Evolutionary conservation across 345 rosid genomes (phyloP).

Genomic region (Turnera subulata): DNA sequence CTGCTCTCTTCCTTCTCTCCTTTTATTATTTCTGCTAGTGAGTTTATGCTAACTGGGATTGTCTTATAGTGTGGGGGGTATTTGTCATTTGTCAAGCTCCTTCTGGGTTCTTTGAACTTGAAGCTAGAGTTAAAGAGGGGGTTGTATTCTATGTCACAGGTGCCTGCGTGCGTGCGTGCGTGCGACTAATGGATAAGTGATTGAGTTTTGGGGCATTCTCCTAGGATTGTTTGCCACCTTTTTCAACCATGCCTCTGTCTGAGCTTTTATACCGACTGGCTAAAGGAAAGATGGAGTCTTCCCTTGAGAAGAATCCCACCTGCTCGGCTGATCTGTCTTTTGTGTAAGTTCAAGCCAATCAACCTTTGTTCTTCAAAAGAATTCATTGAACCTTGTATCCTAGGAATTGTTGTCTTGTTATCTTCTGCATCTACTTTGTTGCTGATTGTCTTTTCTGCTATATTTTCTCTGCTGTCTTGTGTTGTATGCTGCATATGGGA

Average conservation of each 20-base stretch:
- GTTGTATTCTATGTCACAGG: slow-evolving; percentile 12
- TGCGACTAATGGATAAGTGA: slow-evolving; percentile 20
- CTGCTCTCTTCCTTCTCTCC: slow-evolving; percentile 9
- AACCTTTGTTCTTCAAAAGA: not conserved
- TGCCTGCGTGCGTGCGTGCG: too few species aligned
- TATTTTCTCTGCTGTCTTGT: not conserved
- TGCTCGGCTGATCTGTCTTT: slow-evolving; percentile 36
- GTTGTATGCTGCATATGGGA: slow-evolving; percentile 4
- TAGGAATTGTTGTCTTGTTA: too few species aligned
- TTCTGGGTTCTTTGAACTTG: slow-evolving; percentile 27
- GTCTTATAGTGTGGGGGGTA: slow-evolving; percentile 21
- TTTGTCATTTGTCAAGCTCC: slow-evolving; percentile 7
- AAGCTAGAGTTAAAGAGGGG: slow-evolving; percentile 9
- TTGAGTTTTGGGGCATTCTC: slow-evolving; percentile 16
- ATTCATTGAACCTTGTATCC: not conserved
- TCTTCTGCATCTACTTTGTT: slow-evolving; percentile 1
- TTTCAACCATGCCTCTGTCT: slow-evolving; percentile 67
- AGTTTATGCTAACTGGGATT: slow-evolving; percentile 13
- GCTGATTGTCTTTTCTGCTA: not conserved
- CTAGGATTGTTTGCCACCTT: slow-evolving; percentile 2
- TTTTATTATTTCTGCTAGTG: slow-evolving; percentile 3
- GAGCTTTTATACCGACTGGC: slow-evolving; percentile 57
- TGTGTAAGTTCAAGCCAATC: slow-evolving; percentile 45
- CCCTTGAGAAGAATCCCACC: slow-evolving; percentile 36
- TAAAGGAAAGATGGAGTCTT: slow-evolving; percentile 40